phyloP scores from a whole-genome alignment of 768 basidiomycete genomes.

The Tubosaeta brunneosetosa region DNA sequence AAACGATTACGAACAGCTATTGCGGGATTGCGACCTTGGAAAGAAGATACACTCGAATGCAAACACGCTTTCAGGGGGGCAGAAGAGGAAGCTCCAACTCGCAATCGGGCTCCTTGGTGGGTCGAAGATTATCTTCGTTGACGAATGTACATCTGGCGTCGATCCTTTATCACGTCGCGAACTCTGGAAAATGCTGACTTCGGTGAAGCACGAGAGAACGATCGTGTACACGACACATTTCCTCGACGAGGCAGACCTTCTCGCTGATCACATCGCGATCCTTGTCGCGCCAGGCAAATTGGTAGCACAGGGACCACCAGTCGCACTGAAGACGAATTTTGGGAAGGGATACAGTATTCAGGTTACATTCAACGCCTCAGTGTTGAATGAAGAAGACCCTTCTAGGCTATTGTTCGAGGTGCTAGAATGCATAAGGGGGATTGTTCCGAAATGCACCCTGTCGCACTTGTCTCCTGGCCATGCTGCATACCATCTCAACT shows the following conservation, averaged over 20 bases:
- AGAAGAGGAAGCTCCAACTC: constrained; percentile 80
- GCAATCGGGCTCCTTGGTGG: constrained; percentile 77
- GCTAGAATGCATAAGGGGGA: constrained; percentile 37
- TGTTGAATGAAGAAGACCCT: constrained; percentile 26
- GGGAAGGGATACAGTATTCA: constrained; percentile 70
- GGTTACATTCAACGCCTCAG: constrained; percentile 42
- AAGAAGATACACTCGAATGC: constrained; percentile 65
- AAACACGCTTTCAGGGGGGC: constrained; percentile 54
- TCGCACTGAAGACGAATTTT: constrained; percentile 63
- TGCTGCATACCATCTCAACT: constrained; percentile 53
- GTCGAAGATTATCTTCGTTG: constrained; percentile 61
- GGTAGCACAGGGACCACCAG: constrained; percentile 69
- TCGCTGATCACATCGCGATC: constrained; percentile 73
- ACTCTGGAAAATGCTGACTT: constrained; percentile 69
- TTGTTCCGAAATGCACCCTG: constrained; percentile 44
- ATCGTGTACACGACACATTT: constrained; percentile 81
- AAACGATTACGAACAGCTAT: constrained; percentile 61
- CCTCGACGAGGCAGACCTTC: constrained; percentile 73
- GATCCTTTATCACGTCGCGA: constrained; percentile 77
- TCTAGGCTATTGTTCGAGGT: constrained; percentile 25
- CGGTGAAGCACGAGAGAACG: constrained; percentile 59
- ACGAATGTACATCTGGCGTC: constrained; percentile 75
- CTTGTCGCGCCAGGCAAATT: constrained; percentile 71
- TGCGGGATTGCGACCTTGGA: constrained; percentile 70
- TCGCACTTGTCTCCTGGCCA: constrained; percentile 41